phyloP scores from a whole-genome alignment of 2,329 filamentous ascomycete genomes.

The Stachybotrys echinatus region DNA sequence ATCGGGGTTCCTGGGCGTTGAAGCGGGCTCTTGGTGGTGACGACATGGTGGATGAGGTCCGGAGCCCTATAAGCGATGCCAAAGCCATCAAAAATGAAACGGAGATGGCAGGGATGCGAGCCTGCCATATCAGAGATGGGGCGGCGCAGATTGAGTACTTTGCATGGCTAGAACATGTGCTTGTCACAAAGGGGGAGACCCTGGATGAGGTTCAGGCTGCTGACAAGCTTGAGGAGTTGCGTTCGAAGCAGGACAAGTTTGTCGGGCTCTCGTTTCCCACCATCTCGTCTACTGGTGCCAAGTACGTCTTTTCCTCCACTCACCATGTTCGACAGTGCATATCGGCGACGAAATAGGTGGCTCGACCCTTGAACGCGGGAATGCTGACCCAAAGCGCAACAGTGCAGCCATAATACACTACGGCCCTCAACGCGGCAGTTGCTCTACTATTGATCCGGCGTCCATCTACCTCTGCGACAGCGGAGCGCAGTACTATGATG shows the following conservation, averaged over 20 bases:
- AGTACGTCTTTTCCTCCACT: conserved; percentile 42
- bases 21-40: conserved; percentile 82
- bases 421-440: conserved; percentile 77
- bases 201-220: conserved; percentile 90
- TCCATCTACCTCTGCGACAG: conserved; percentile 94
- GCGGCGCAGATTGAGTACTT: conserved; percentile 89
- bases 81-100: conserved; percentile 93
- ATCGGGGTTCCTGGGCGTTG: conserved; percentile 87
- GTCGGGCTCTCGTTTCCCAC: conserved; percentile 91
- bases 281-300: conserved; percentile 87
- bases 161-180: conserved; percentile 90
- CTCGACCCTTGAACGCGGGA: neutral
- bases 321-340: no score
- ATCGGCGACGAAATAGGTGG: neutral
- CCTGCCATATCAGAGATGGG: conserved; percentile 90
- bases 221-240: conserved; percentile 78
- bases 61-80: conserved; percentile 82
- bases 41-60: conserved; percentile 74
- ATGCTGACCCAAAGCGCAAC: conserved; percentile 6
- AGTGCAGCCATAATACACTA: conserved; percentile 97
- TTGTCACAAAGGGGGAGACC: conserved; percentile 64
- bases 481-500: conserved; percentile 91
- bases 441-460: conserved; percentile 76
- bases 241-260: conserved; percentile 66
- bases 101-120: conserved; percentile 87